Percentiles rank a stretch among this genome's conserved stretches.
Evolutionary conservation across 164 flowering plant genomes (phyloP).

Genomic region (Stephania cephalantha): DNA sequence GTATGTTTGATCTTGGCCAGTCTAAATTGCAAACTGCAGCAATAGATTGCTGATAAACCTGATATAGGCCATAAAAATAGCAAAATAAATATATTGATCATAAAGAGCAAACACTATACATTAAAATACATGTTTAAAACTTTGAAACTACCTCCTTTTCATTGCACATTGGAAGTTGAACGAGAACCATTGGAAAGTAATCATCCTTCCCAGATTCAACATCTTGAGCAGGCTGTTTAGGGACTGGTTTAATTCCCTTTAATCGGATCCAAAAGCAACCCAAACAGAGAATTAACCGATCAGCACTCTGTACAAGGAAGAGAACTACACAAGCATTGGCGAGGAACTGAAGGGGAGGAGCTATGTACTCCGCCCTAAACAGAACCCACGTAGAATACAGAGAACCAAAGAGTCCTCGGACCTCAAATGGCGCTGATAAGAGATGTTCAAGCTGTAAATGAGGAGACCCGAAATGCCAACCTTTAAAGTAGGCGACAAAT

Average conservation of each 20-base stretch:
- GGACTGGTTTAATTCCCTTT: constrained; percentile 66
- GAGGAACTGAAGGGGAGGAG: constrained; percentile 83
- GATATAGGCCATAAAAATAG: background rate
- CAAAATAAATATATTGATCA: background rate
- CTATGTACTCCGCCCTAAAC: constrained; percentile 72
- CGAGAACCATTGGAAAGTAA: constrained; percentile 86
- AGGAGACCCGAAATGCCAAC: constrained; percentile 66
- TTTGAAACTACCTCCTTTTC: constrained; percentile 74
- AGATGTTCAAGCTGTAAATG: constrained; percentile 39
- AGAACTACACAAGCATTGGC: constrained; percentile 67
- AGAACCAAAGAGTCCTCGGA: constrained; percentile 47
- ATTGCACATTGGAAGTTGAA: constrained; percentile 99
- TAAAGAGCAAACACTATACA: background rate
- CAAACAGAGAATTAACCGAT: constrained; percentile 66
- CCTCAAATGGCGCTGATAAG: constrained; percentile 26
- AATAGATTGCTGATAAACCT: constrained; percentile 96
- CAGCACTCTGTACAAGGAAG: constrained; percentile 78
- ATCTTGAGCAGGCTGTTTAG: constrained; percentile 36
- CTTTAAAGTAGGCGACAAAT: constrained; percentile 64
- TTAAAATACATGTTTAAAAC: no score
- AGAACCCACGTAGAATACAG: constrained; percentile 71
- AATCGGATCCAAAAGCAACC: constrained; percentile 89
- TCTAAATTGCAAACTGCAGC: constrained; percentile 87
- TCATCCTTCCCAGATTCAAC: constrained; percentile 54
- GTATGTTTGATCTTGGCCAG: constrained; percentile 74